phyloP scores from a whole-genome alignment of 805 yeast genomes.

The Metschnikowia lochheadii region DNA sequence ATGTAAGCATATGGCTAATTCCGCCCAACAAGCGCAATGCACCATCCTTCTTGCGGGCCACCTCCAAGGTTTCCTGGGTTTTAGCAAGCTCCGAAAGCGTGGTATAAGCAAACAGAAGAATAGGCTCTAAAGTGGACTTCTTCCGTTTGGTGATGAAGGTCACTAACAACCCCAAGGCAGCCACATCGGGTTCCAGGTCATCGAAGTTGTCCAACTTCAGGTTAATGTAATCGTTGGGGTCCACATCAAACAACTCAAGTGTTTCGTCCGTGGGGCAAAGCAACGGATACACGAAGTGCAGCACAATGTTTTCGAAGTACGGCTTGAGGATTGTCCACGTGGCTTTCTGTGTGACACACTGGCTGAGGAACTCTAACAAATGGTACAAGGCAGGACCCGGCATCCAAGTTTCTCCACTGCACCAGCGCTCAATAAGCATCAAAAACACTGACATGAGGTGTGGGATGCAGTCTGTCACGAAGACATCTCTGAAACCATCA shows the following conservation, averaged over 20 bases:
- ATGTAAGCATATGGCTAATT: slow-evolving; percentile 55
- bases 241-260: slow-evolving; percentile 73
- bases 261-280: slow-evolving; percentile 65
- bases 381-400: slow-evolving; percentile 61
- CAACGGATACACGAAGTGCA: slow-evolving; percentile 72
- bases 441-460: slow-evolving; percentile 64
- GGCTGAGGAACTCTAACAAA: slow-evolving; percentile 49
- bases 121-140: slow-evolving; percentile 54
- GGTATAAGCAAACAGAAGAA: slow-evolving; percentile 55
- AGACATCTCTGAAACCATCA: slow-evolving; percentile 54
- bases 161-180: slow-evolving; percentile 69
- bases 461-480: slow-evolving; percentile 61
- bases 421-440: slow-evolving; percentile 70
- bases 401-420: slow-evolving; percentile 62
- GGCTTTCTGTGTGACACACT: slow-evolving; percentile 48
- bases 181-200: slow-evolving; percentile 62
- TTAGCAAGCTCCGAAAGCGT: slow-evolving; percentile 36
- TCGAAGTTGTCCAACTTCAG: slow-evolving; percentile 56
- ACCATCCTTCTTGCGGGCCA: slow-evolving; percentile 68
- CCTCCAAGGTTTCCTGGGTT: slow-evolving; percentile 40
- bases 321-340: slow-evolving; percentile 69
- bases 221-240: slow-evolving; percentile 85
- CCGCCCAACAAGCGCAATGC: slow-evolving; percentile 75
- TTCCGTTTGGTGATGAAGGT: slow-evolving; percentile 69
- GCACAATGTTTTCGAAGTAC: slow-evolving; percentile 58